Evolutionary conservation across 371 early-diverging fungal species (phyloP).

Genomic region (Rhizomucor miehei): DNA sequence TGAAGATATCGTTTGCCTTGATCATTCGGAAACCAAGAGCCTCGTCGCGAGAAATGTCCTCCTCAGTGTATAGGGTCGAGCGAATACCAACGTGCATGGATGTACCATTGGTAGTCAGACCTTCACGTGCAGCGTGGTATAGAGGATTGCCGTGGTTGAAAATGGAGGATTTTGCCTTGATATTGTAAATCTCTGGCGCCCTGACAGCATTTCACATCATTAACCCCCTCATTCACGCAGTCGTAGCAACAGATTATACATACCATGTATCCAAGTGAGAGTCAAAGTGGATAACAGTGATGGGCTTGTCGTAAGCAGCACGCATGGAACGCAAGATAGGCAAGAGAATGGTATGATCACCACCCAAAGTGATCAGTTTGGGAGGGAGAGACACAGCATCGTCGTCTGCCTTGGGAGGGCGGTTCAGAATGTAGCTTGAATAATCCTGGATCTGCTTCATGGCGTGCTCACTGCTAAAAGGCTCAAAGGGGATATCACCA

Average conservation of each 20-base stretch:
- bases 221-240: too few species aligned
- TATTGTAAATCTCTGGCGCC: constrained; percentile 41
- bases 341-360: constrained; percentile 45
- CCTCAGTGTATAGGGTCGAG: constrained; percentile 33
- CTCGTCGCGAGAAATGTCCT: constrained; percentile 37
- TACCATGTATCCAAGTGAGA: constrained; percentile 50
- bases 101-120: constrained; percentile 42
- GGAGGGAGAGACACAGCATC: constrained; percentile 18
- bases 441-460: constrained; percentile 40
- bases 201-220: too few species aligned
- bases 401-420: constrained; percentile 20
- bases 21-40: constrained; percentile 43
- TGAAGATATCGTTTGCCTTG: constrained; percentile 48
- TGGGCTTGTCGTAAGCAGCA: constrained; percentile 31
- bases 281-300: constrained; percentile 52
- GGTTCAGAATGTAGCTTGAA: constrained; percentile 32
- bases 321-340: constrained; percentile 42
- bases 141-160: constrained; percentile 45
- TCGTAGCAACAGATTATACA: background rate
- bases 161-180: constrained; percentile 29
- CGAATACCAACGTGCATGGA: constrained; percentile 55
- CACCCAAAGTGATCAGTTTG: constrained; percentile 40
- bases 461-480: constrained; percentile 42
- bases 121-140: constrained; percentile 51
- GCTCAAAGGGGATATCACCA: constrained; percentile 50